Percentiles rank a stretch among this genome's conserved stretches.
These are phyloP conservation scores for Coemansia sp. DNA, from an alignment of 192 early-diverging fungal genomes.

Conservation along the genomic window DNA sequence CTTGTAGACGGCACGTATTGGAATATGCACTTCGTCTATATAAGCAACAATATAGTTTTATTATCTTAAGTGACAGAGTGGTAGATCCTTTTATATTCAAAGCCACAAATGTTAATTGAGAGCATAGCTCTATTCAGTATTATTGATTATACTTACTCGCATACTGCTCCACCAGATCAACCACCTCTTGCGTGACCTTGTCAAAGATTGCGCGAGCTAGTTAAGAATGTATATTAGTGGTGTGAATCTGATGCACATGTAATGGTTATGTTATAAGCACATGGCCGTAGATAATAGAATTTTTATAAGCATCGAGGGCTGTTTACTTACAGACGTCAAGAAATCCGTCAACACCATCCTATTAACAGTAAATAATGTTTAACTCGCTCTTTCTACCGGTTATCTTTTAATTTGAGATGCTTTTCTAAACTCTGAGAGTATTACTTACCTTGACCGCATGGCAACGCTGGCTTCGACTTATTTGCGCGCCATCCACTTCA, in stretches of 20 bases:
- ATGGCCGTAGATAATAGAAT: no score
- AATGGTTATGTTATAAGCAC: no score
- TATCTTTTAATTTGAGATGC: background rate
- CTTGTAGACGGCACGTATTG: conserved; percentile 69
- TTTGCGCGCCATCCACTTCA: conserved; percentile 70
- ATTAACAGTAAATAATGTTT: conserved; percentile 2
- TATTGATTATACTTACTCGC: conserved; percentile 13
- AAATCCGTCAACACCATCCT: conserved; percentile 77
- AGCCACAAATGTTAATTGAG: no score
- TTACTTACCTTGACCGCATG: conserved; percentile 72
- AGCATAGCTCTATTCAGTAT: background rate
- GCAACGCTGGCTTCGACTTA: conserved; percentile 79
- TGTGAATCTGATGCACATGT: no score
- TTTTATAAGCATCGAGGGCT: background rate
- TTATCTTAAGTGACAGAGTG: no score
- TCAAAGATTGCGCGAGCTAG: conserved; percentile 40
- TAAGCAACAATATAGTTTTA: background rate
- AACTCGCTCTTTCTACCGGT: background rate
- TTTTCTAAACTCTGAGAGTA: background rate
- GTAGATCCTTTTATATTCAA: no score
- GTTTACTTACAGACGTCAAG: conserved; percentile 73
- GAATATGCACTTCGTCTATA: conserved; percentile 58
- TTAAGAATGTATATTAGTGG: background rate
- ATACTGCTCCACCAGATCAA: conserved; percentile 53
- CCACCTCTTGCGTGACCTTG: conserved; percentile 41